Percentiles rank a stretch among this genome's conserved stretches.
These are phyloP conservation scores for Aspergillus aculeatus DNA, from an alignment of 2,329 filamentous ascomycete genomes.

Conservation along the genomic window DNA sequence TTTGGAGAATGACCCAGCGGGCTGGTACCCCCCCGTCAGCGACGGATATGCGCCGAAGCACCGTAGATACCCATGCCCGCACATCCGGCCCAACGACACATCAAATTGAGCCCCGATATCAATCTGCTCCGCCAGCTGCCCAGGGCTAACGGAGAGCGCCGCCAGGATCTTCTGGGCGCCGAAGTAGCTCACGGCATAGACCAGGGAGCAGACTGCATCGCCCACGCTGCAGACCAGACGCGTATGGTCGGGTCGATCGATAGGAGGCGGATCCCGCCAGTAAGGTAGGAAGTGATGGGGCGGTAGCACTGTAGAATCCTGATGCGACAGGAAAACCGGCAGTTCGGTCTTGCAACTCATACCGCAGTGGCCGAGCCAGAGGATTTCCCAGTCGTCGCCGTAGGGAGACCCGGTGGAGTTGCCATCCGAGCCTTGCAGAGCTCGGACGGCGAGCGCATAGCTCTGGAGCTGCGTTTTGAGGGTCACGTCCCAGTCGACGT, in stretches of 20 bases:
- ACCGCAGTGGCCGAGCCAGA: constrained; percentile 28
- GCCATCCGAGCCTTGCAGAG: constrained; percentile 2
- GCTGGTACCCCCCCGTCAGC: constrained; percentile 14
- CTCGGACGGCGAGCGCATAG: constrained; percentile 11
- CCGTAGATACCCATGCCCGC: constrained; percentile 19
- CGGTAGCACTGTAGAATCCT: constrained; percentile 18
- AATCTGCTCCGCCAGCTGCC: constrained; percentile 18
- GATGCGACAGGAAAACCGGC: constrained; percentile 13
- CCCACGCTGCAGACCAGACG: constrained; percentile 16
- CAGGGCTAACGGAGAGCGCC: constrained; percentile 21
- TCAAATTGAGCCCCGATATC: constrained; percentile 26
- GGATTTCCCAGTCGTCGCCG: constrained; percentile 22
- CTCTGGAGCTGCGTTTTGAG: constrained; percentile 17
- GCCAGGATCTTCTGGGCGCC: constrained; percentile 22
- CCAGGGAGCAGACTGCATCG: constrained; percentile 20
- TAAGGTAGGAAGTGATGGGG: constrained; percentile 23
- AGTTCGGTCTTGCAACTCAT: constrained; percentile 16
- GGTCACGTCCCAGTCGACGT: constrained; percentile 17
- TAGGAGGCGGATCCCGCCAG: constrained; percentile 19
- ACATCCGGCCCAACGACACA: constrained; percentile 23
- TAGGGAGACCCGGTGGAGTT: constrained; percentile 9
- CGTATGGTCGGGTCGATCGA: constrained; percentile 11
- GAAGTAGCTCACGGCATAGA: constrained; percentile 23
- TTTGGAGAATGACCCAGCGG: constrained; percentile 11
- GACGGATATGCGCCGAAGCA: constrained; percentile 22